Base-by-base conservation (phyloP, 129 eudicot genomes). In the Arctium lappa region DNA sequence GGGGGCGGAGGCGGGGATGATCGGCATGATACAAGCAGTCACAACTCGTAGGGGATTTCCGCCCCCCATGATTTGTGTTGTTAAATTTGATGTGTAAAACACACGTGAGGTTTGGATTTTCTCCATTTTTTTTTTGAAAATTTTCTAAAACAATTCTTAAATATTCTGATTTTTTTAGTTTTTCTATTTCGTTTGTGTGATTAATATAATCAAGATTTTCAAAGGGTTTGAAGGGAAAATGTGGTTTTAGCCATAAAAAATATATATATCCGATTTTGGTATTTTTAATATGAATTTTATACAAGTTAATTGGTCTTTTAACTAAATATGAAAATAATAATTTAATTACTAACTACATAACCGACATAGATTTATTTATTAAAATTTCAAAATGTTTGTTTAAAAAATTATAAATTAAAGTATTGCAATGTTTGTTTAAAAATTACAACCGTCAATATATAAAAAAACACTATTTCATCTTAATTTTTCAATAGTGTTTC, bases 101-200 rank as follows among this genome's bases (percentile, higher is more conserved):
- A 86, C 98, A 91, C 94, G 92, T 87, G 98, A 91, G 98, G 91
- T 93, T 91, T 88, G 92, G 85, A 82, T 92, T 89, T 86, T 86
- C 83, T 22, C 76, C 73, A 70, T 32, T 60, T 72, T 72, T 78
- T 73, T 79, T 73, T 78, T 75, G 48, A 77, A 72, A 9, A 81
- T 85, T 83, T 82, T 53, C 66, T 66, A 79, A 73, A 78, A 46
- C 56, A 29, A 68, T 76, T 80, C 75, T 48, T 69, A 69, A 40
- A 73, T 78, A 56, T 70, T 72, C 79, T 83, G 85, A 56, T 72
- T 83, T 85, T 83, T 83, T 72, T 12, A 11, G 4, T 37, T n/a
- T 78, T 75, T 33, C 29, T 16, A 31, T 50, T 77, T 72, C 69
- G 73, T 73, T 33, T 44, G 87, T 91, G 89, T 88, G 88, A 85